Conservation (phyloP, 2,329 filamentous ascomycete genomes). For the Furcasterigmium furcatum region DNA sequence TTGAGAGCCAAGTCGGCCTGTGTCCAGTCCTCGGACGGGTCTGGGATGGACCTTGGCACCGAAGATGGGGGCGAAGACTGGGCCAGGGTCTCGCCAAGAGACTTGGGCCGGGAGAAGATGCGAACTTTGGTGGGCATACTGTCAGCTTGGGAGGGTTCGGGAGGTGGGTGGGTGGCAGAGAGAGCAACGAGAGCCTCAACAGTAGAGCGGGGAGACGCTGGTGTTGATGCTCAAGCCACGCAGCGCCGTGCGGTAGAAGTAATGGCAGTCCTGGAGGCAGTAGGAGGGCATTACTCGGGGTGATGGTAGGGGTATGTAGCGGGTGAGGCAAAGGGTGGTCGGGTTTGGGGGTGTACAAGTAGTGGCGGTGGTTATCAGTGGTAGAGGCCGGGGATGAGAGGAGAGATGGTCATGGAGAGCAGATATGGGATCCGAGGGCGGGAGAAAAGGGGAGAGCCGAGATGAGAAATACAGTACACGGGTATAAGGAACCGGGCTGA, state of each 20-base stretch:
- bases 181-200: constrained; percentile 48
- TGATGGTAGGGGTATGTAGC: constrained; percentile 10
- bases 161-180: no score
- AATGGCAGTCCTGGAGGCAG: constrained; percentile 84
- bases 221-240: constrained; percentile 82
- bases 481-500: background rate
- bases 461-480: constrained; percentile 8
- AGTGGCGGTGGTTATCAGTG: background rate
- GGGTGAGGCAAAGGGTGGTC: constrained; percentile 5
- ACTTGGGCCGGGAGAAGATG: constrained; percentile 59
- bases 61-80: constrained; percentile 30
- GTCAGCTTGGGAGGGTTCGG: no score
- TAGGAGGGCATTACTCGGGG: constrained; percentile 72
- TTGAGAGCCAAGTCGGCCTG: no score
- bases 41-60: constrained; percentile 33
- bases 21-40: background rate
- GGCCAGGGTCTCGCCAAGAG: constrained; percentile 68
- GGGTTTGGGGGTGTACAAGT: constrained; percentile 4
- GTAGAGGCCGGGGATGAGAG: background rate
- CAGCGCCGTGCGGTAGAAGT: constrained; percentile 88
- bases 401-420: background rate
- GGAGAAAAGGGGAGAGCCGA: constrained; percentile 5
- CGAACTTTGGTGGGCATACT: constrained; percentile 34
- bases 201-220: constrained; percentile 72
- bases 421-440: background rate